Conservation (phyloP, 2,329 filamentous ascomycete species). For the Knufia fluminis region DNA sequence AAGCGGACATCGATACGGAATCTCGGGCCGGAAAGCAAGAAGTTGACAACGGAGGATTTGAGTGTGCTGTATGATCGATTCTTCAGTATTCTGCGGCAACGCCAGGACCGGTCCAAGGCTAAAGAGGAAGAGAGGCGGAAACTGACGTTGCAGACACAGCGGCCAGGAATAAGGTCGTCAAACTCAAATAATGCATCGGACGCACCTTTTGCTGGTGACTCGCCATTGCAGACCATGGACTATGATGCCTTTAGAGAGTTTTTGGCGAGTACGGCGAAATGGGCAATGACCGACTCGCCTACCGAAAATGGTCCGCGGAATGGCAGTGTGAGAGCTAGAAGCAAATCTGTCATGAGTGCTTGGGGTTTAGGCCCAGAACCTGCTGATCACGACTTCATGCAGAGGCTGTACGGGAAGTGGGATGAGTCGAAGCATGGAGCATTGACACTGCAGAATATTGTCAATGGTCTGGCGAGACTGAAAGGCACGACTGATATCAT, state of each 20-base stretch:
- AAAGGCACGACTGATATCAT: conserved; percentile 94
- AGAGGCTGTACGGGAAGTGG: conserved; percentile 79
- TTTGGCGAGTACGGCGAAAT: conserved; percentile 76
- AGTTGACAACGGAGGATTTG: conserved; percentile 74
- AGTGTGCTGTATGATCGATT: conserved; percentile 89
- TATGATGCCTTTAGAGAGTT: conserved; percentile 96
- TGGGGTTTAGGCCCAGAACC: conserved; percentile 59
- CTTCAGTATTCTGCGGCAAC: conserved; percentile 83
- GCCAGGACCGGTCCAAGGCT: conserved; percentile 71
- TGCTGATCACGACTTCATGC: conserved; percentile 90
- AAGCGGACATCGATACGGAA: conserved; percentile 96
- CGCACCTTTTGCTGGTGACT: conserved; percentile 54
- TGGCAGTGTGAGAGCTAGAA: conserved; percentile 46
- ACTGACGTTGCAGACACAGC: conserved; percentile 49
- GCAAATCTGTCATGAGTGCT: conserved; percentile 38
- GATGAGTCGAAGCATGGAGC: conserved; percentile 68
- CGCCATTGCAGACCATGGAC: conserved; percentile 60
- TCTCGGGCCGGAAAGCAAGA: conserved; percentile 89
- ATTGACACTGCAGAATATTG: conserved; percentile 81
- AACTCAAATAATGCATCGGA: conserved; percentile 18
- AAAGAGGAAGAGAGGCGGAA: conserved; percentile 64
- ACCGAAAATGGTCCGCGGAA: conserved; percentile 35
- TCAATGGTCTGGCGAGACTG: conserved; percentile 78
- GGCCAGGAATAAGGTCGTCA: conserved; percentile 16
- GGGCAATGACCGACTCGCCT: conserved; percentile 84